Base-by-base conservation (phyloP, 768 basidiomycete genomes). In the Dacryopinax primogenitus region DNA sequence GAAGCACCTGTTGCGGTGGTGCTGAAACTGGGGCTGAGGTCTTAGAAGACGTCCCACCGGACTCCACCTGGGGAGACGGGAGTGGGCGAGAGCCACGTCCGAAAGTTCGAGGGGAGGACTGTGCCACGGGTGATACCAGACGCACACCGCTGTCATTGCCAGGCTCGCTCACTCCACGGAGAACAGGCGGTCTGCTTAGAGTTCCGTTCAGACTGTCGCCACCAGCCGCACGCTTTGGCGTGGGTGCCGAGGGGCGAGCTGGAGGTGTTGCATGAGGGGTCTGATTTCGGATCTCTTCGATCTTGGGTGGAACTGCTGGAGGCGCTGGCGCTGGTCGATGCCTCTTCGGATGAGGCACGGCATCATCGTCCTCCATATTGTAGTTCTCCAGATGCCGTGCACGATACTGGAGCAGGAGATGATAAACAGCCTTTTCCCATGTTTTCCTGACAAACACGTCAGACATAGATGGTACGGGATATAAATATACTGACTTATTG, bases 351-450 rank as follows among this genome's bases (percentile, higher is more conserved):
- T 64, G 66, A 39, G 33, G 51, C 32, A 47, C 34, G 3, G 71
- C 69, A n/a, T 74, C 72, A 32, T 68, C 72, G 65, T 88, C 84
- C 62, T 87, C 86, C 64, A 87, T 86, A 65, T 87, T 76, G 73
- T 83, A 88, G 68, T 85, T 81, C 71, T 89, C 86, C 44, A 90
- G 73, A 64, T 86, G 84, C 69, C 81, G 83, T 62, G 82, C 82
- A 45, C 93, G 84, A 76, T 96, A 97, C 68, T 84, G 84, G 64
- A 87, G 79, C n/a, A 99, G 80, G 3, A 97, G 77, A 71, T 90
- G 86, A 75, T 99, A 99, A 61, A 98, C 89, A 0, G 90, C 91
- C 76, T 99, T 97, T 74, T 98, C 92, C 89, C 92, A 94, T 32
- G 88, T 94, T 62, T 84, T 84, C 64, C 86, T 83, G 63, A 77